Percentiles rank a stretch among this genome's conserved stretches.
Evolutionary conservation across 352 stramenopile genomes (phyloP).

Genomic region (Saprolegnia parasitica): DNA sequence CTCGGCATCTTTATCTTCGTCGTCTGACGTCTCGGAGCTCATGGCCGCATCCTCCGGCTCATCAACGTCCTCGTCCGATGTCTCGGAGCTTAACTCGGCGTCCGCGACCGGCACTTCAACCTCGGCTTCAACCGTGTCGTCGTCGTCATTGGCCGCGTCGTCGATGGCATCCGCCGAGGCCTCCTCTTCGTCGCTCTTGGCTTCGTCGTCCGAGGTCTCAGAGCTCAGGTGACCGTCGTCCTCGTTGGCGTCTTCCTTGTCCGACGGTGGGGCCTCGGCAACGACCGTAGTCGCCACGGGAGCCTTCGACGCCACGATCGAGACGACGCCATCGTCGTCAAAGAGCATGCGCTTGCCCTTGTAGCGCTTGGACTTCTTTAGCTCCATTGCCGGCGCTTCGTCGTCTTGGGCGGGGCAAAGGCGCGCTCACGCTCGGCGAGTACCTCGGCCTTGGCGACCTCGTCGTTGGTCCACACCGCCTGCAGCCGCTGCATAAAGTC

Average conservation of each 20-base stretch:
- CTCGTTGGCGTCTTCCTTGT: not conserved
- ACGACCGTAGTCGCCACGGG: not conserved
- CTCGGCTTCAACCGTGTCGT: slow-evolving; percentile 9
- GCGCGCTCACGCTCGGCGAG: not conserved
- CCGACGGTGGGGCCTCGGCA: not conserved
- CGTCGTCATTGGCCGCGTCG: slow-evolving; percentile 1
- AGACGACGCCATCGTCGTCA: slow-evolving; percentile 6
- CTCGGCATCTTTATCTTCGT: not conserved
- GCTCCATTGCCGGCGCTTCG: slow-evolving; percentile 6
- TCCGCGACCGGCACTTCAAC: not conserved
- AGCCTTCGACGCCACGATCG: not conserved
- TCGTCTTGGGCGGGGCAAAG: not conserved
- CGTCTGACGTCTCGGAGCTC: not conserved
- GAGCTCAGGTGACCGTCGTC: slow-evolving; percentile 27
- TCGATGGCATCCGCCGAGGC: not conserved
- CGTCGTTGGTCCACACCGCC: slow-evolving; percentile 37
- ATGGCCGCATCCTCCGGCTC: not conserved
- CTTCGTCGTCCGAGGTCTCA: slow-evolving; percentile 24
- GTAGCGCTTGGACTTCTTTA: slow-evolving; percentile 35
- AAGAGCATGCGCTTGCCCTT: slow-evolving; percentile 29
- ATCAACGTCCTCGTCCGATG: slow-evolving; percentile 12
- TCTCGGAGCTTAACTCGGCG: slow-evolving; percentile 8
- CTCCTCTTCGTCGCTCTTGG: not conserved
- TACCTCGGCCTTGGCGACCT: slow-evolving; percentile 3
- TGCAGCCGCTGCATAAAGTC: slow-evolving; percentile 46